Base-by-base conservation (phyloP, 192 early-diverging fungal genomes). In the Coemansia sp. region DNA sequence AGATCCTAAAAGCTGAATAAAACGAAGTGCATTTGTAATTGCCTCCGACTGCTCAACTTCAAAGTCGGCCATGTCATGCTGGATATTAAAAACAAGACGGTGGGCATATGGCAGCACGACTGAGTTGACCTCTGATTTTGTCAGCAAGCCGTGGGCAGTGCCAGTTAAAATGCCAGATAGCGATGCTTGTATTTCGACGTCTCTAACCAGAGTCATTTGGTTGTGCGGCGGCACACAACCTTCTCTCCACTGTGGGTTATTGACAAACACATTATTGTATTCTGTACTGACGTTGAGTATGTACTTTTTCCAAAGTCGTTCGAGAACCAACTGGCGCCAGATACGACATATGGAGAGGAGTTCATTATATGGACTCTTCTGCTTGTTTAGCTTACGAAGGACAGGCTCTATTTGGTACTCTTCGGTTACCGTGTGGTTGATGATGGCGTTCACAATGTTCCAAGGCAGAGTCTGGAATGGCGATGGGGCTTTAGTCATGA, bases 381-480 rank as follows among this genome's bases (percentile, higher is more conserved):
- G 55, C 7, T 58, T 58, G 15, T 2, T 58, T 5, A 58, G 5
- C 55, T 32, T 31, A 17, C 55, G 55, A 34, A 58, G 4, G 15
- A 31, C 55, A 32, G 34, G 25, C 8, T 31, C 29, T 34, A 58
- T 15, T 58, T 58, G 55, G 7, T 7, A 58, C 17, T 32, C 31
- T 23, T 58, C 55, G 55, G 55, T 58, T 32, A 58, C 32, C 23
- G 55, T 34, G 14, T 58, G 55, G 1, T 58, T 58, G 29, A 58
- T 58, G 32, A 58, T 58, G 55, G 27, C n/a, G 29, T 58, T 58
- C 14, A 58, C 55, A 32, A 58, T 58, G 55, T 58, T 58, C 55
- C 55, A 58, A 31, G 55, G 55, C 15, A 58, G 31, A 12, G 27
- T 32, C 29, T 58, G 55, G 55, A 58, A 58, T 31, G 55, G 55